Evolutionary conservation across 139 green algal genomes (phyloP).

Genomic region (Zygnema cylindricum): DNA sequence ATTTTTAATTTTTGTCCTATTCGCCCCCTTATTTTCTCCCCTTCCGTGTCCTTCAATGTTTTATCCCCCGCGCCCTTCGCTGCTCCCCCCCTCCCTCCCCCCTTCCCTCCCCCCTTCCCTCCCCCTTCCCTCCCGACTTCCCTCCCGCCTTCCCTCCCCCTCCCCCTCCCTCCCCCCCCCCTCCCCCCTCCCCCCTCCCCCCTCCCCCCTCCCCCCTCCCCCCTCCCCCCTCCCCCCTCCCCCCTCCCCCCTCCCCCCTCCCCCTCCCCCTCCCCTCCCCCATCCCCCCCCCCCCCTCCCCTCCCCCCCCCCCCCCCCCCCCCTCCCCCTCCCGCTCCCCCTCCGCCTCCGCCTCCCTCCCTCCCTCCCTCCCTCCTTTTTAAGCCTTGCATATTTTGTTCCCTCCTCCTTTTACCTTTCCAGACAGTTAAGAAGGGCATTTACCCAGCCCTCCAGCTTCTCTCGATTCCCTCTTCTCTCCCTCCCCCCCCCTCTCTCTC

Average conservation of each 20-base stretch:
- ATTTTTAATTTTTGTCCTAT: background rate
- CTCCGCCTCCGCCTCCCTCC: too few species aligned
- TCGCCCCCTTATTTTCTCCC: background rate
- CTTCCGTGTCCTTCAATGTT: background rate
- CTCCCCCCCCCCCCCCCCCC: too few species aligned
- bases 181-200: background rate
- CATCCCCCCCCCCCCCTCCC: too few species aligned
- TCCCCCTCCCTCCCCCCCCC: background rate
- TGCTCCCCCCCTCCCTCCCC: background rate
- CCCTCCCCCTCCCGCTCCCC: too few species aligned
- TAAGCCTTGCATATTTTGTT: too few species aligned
- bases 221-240: background rate
- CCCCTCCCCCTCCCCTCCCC: conserved; percentile 12
- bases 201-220: background rate
- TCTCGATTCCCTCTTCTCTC: too few species aligned
- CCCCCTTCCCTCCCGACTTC: background rate
- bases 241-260: background rate
- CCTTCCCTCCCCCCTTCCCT: background rate
- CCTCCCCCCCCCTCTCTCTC: too few species aligned
- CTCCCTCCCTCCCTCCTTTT: too few species aligned
- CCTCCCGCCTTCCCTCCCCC: background rate
- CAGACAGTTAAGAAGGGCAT: too few species aligned
- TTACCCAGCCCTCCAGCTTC: too few species aligned
- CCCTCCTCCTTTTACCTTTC: too few species aligned
- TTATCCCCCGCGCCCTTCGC: background rate